Base-by-base conservation (phyloP, 2,329 filamentous ascomycete genomes). In the Didymella segeticola region DNA sequence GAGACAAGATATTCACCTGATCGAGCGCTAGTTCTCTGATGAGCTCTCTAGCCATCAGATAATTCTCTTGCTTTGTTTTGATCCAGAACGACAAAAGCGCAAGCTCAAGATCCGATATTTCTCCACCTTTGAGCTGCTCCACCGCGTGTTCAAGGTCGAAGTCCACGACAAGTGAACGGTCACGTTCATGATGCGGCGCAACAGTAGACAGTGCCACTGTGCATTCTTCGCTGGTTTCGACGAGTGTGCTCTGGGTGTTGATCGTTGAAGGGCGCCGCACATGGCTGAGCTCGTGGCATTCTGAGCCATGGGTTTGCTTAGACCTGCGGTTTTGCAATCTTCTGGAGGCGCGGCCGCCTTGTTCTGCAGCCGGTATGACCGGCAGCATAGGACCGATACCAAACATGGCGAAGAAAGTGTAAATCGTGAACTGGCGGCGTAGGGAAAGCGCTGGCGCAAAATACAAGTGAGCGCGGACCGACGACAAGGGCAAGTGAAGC, bases 11-110 rank as follows among this genome's bases (percentile, higher is more conserved):
- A 43, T 47, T 33, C 31, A 69, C 69, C 53, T 68, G 65, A 30
- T 70, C 67, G 1, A 70, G 39, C 5, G 38, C 48, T 4, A 73
- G 43, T 54, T 73, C 68, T 2, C 70, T 62, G 22, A 73, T 60
- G 19, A 67, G 43, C n/a, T 46, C 26, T 41, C 57, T 69, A 0
- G 67, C 69, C 11, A 57, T 19, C 1, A 63, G 30, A 20, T 66
- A 70, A 48, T 72, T 59, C 14, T 62, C 53, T 1, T 43, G 15
- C 15, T 57, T 58, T 17, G 64, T 53, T 5, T 49, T 57, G 45
- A 72, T 63, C 67, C 69, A 73, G 23, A 48, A 62, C 9, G 34
- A 52, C 27, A 72, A 66, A 1, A 71, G 57, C 1, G 58, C 61
- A 9, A 72, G 48, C 8, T 63, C 47, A 0, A 64, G 61, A 0